Base-by-base conservation (phyloP, 163 green algal genomes). In the Prototheca wickerhamii region DNA sequence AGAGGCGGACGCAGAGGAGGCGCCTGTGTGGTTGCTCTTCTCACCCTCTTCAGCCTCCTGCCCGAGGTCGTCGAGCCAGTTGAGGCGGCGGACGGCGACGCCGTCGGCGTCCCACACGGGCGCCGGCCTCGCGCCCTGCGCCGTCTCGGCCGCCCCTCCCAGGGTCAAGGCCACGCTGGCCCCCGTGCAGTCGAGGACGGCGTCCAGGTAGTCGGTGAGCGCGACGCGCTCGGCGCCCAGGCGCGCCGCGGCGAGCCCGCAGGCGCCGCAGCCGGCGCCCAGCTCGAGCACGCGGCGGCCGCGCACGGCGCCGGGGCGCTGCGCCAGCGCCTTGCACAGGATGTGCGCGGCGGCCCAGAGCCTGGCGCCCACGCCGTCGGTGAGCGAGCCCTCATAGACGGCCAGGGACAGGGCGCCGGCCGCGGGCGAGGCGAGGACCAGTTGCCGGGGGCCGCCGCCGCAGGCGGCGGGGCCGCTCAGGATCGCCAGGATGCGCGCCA, bases 311-410 rank as follows among this genome's bases (percentile, higher is more conserved):
- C 49, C 63, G 18, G 77, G 78, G 31, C 88, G 62, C 8, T 52
- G 50, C 4, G 70, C 71, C 63, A 92, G 70, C 74, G 83, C 70
- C 63, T 79, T 82, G 67, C 62, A 61, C 37, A 29, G 21, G 30
- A 64, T 52, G 59, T 61, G 31, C 2, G 66, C 64, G 10, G 82
- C 75, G 15, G 70, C 69, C 84, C 87, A 92, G n/a, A 95, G 73
- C 30, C 82, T 81, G 4, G 87, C 84, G 2, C 88, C 88, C n/a
- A 94, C 71, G 4, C 88, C 88, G 63, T 95, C 87, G 4, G 77
- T 79, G 15, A 95, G 76, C 5, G 82, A 65, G 0, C 83, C 87
- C 76, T 95, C 82, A n/a, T 75, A 69, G 18, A 95, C 71, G 30
- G 58, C 31, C 28, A 91, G 63, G 1, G 61, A 23, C 0, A 69